Evolutionary conservation across 2,329 filamentous ascomycete genomes (phyloP).

Genomic region (Paraphoma sp.): DNA sequence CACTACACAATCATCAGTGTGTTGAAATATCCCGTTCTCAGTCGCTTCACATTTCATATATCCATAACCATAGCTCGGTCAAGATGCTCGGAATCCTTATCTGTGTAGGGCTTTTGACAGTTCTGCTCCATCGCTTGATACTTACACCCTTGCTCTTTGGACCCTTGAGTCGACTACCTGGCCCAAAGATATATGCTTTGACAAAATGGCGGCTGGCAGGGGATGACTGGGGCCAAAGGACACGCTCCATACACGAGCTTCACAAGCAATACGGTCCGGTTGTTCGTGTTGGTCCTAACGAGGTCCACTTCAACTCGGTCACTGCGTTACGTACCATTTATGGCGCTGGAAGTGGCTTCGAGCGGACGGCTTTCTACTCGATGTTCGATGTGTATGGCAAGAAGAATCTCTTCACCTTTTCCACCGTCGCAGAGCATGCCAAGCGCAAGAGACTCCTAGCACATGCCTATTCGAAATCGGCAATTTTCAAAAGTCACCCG

Average conservation of each 20-base stretch:
- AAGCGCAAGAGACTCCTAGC: slow-evolving; percentile 61
- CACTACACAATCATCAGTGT: no score
- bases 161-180: slow-evolving; percentile 36
- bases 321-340: slow-evolving; percentile 61
- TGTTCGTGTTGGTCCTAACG: slow-evolving; percentile 19
- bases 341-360: slow-evolving; percentile 60
- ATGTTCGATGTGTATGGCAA: slow-evolving; percentile 63
- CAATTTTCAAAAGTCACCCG: slow-evolving; percentile 51
- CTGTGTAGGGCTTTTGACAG: not conserved
- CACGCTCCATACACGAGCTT: slow-evolving; percentile 50
- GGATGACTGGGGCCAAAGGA: slow-evolving; percentile 56
- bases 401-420: slow-evolving; percentile 62
- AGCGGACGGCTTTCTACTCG: slow-evolving; percentile 59
- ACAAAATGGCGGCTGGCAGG: slow-evolving; percentile 56
- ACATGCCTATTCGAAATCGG: slow-evolving; percentile 60
- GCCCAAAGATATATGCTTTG: slow-evolving; percentile 49
- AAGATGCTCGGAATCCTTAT: not conserved
- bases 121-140: slow-evolving; percentile 5
- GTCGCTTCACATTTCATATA: no score
- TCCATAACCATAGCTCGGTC: no score
- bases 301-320: slow-evolving; percentile 43
- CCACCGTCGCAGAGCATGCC: slow-evolving; percentile 51
- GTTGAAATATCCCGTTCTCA: no score
- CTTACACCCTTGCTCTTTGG: slow-evolving; percentile 1
- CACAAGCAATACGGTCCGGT: slow-evolving; percentile 43